phyloP scores from a whole-genome alignment of 768 basidiomycete species.

The Agrocybe chaxingu region DNA sequence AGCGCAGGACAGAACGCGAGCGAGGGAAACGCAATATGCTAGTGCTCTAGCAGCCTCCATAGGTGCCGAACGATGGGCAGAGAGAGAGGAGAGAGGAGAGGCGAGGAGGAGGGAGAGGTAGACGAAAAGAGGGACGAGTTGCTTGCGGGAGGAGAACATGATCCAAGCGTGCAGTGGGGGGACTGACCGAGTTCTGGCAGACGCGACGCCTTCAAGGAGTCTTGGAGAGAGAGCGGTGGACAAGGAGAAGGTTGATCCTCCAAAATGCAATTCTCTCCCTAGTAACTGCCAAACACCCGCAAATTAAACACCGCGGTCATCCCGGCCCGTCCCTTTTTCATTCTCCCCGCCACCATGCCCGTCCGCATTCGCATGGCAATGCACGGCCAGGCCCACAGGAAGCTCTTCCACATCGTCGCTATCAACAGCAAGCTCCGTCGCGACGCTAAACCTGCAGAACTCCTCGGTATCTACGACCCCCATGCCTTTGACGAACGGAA shows the following conservation, averaged over 20 bases:
- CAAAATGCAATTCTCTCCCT: constrained; percentile 7
- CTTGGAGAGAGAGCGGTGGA: constrained; percentile 12
- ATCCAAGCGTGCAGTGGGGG: neutral
- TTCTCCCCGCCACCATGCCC: constrained; percentile 49
- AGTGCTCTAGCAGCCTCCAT: no score
- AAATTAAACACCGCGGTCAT: constrained; percentile 9
- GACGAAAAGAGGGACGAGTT: constrained; percentile 64
- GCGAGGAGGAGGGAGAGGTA: constrained; percentile 53
- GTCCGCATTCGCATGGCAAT: constrained; percentile 84
- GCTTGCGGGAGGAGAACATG: constrained; percentile 48
- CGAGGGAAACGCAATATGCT: no score
- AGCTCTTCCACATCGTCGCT: constrained; percentile 84
- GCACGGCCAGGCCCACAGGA: constrained; percentile 71
- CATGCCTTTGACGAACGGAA: constrained; percentile 44
- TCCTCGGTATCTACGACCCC: constrained; percentile 83
- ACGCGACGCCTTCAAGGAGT: constrained; percentile 27
- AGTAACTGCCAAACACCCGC: constrained; percentile 20
- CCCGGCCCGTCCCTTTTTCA: constrained; percentile 1
- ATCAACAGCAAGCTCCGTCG: constrained; percentile 68
- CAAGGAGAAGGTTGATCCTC: neutral
- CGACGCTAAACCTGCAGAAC: constrained; percentile 84
- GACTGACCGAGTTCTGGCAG: constrained; percentile 14
- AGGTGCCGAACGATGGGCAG: no score
- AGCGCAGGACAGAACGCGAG: no score
- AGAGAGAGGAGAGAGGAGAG: constrained; percentile 9